Percentiles rank a stretch among this genome's conserved stretches.
Conservation (phyloP, 2,329 filamentous ascomycete species). For the Tolypocladium paradoxum region DNA sequence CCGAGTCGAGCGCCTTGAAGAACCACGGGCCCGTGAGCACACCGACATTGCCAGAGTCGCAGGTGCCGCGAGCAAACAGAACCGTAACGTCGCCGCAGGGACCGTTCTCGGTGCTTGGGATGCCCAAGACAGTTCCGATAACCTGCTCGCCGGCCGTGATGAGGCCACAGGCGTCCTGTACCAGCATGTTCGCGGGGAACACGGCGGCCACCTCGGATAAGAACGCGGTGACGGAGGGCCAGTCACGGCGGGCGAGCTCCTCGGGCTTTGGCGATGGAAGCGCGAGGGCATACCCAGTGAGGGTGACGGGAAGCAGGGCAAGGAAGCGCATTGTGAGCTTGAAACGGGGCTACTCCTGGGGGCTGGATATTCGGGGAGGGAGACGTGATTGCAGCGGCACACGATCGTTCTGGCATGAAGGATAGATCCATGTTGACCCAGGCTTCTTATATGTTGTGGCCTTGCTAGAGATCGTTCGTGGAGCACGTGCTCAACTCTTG, state of each 20-base stretch:
- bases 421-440: not conserved
- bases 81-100: slow-evolving; percentile 16
- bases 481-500: not conserved
- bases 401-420: not conserved
- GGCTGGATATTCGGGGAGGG: not conserved
- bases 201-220: slow-evolving; percentile 3
- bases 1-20: slow-evolving; percentile 10
- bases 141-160: slow-evolving; percentile 6
- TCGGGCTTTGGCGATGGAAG: not conserved
- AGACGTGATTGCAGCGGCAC: not conserved
- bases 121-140: slow-evolving; percentile 5
- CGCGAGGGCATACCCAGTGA: not conserved
- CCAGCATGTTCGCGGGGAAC: slow-evolving; percentile 6
- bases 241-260: not conserved
- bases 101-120: slow-evolving; percentile 7
- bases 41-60: slow-evolving; percentile 18
- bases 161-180: slow-evolving; percentile 6
- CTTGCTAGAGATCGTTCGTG: not conserved
- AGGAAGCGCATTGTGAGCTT: not conserved
- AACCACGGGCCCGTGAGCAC: slow-evolving; percentile 16
- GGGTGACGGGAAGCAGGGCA: not conserved
- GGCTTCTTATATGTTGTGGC: not conserved
- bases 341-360: not conserved
- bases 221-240: slow-evolving; percentile 3
- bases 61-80: slow-evolving; percentile 19